Evolutionary conservation across 371 early-diverging fungal species (phyloP).

Genomic region (Mortierella sp.): DNA sequence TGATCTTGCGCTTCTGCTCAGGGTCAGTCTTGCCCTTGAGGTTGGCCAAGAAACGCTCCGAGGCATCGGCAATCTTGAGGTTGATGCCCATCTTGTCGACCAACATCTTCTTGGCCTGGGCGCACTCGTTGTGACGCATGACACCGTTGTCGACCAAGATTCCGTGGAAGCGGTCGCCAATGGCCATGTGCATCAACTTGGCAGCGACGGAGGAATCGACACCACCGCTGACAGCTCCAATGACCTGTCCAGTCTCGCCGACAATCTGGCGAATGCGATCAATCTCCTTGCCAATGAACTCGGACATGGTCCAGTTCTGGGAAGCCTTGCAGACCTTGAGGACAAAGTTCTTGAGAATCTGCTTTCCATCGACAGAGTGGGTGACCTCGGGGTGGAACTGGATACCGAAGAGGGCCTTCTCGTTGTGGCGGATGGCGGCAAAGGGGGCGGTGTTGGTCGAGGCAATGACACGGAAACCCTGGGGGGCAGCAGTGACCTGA

Average conservation of each 20-base stretch:
- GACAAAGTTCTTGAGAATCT: conserved; percentile 93
- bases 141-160: conserved; percentile 98
- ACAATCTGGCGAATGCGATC: conserved; percentile 92
- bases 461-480: conserved; percentile 88
- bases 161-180: conserved; percentile 98
- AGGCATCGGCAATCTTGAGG: conserved; percentile 92
- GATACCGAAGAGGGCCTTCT: conserved; percentile 89
- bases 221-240: conserved; percentile 98
- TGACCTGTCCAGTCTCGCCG: conserved; percentile 92
- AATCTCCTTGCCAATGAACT: conserved; percentile 96
- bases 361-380: conserved; percentile 91
- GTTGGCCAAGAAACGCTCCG: conserved; percentile 88
- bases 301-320: conserved; percentile 94
- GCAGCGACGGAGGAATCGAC: conserved; percentile 98
- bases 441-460: conserved; percentile 90
- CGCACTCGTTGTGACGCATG: conserved; percentile 97
- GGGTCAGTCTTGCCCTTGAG: conserved; percentile 95
- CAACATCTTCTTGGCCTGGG: conserved; percentile 84
- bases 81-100: conserved; percentile 94
- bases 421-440: conserved; percentile 88
- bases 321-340: conserved; percentile 85
- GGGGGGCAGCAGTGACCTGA: conserved; percentile 87
- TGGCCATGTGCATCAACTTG: conserved; percentile 95
- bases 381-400: conserved; percentile 99
- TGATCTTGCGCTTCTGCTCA: conserved; percentile 97